Conservation (phyloP, 2,329 filamentous ascomycete genomes). For the Microcera coccophila region DNA sequence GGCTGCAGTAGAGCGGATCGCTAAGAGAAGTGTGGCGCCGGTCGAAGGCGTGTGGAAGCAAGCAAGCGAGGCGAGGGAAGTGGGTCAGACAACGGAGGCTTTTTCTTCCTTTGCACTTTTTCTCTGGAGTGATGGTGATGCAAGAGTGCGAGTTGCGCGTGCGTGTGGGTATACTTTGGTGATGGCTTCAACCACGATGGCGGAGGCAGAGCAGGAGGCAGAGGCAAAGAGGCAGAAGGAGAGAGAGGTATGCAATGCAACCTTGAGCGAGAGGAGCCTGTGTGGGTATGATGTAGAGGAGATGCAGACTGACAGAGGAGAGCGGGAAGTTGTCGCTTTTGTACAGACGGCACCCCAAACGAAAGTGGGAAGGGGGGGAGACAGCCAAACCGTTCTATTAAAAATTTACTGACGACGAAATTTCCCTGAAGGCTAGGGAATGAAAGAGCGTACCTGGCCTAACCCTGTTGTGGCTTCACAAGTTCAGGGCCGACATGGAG, state of each 20-base stretch:
- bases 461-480: conserved; percentile 19
- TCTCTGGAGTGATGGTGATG: conserved; percentile 4
- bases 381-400: not conserved
- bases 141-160: conserved; percentile 10
- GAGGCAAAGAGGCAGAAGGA: not conserved
- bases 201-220: not conserved
- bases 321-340: conserved; percentile 23
- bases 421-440: conserved; percentile 14
- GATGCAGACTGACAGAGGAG: conserved; percentile 1
- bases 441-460: conserved; percentile 17
- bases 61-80: conserved; percentile 12
- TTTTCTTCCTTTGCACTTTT: conserved; percentile 7
- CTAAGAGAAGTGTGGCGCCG: conserved; percentile 22
- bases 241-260: not conserved
- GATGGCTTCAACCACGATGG: not conserved
- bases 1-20: conserved; percentile 18
- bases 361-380: conserved; percentile 13
- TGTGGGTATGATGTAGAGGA: not conserved
- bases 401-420: conserved; percentile 5
- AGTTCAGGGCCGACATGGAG: not conserved
- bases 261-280: not conserved
- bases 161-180: not conserved
- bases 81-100: conserved; percentile 25
- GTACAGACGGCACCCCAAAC: conserved; percentile 16
- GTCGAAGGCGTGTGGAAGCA: conserved; percentile 20